Conservation (phyloP, 192 early-diverging fungal species). For the Podila horticola region DNA sequence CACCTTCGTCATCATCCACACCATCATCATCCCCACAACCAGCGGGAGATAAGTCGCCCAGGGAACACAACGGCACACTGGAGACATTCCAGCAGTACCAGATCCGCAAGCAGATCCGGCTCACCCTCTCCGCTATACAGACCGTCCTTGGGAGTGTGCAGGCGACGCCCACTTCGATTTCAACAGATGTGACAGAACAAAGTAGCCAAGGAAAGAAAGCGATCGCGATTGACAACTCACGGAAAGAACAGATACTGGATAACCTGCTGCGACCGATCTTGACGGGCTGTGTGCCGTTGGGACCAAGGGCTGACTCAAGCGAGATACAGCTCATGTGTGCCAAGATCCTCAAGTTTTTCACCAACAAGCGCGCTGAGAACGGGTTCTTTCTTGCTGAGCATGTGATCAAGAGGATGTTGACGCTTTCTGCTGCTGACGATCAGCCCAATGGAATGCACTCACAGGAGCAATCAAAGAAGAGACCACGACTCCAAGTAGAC, state of each 20-base stretch:
- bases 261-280: slow-evolving; percentile 19
- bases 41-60: not conserved
- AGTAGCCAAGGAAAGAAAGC: not conserved
- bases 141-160: slow-evolving; percentile 13
- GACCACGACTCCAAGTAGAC: not conserved
- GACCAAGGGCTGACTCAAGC: slow-evolving; percentile 12
- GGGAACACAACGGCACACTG: not conserved
- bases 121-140: slow-evolving; percentile 27
- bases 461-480: not conserved
- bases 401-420: slow-evolving; percentile 10
- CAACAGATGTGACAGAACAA: not conserved
- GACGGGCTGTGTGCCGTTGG: slow-evolving; percentile 19
- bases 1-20: not conserved
- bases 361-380: not conserved
- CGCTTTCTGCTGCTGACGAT: not conserved
- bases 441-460: not conserved
- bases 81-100: slow-evolving; percentile 22
- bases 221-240: not conserved
- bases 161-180: not conserved
- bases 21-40: not conserved
- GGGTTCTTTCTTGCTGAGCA: slow-evolving; percentile 14
- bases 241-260: slow-evolving; percentile 14
- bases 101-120: slow-evolving; percentile 28
- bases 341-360: slow-evolving; percentile 34
- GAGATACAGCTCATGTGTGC: slow-evolving; percentile 38